Conservation (phyloP, 2,329 filamentous ascomycete species). For the Fusarium marasasianum region DNA sequence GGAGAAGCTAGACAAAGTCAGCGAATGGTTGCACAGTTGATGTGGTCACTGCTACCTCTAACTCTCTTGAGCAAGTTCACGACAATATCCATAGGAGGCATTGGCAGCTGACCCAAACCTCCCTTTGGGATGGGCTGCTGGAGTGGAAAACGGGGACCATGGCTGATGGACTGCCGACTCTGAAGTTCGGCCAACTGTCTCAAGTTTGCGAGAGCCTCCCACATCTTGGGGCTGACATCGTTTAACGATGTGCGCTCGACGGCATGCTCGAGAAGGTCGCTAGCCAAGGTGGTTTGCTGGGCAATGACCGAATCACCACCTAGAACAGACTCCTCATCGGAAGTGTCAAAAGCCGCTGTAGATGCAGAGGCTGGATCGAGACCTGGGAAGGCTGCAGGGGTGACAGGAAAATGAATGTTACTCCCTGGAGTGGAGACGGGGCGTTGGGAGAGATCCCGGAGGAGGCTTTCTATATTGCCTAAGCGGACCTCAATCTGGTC, state of each 20-base stretch:
- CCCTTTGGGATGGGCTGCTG: constrained; percentile 57
- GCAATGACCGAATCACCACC: constrained; percentile 60
- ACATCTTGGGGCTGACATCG: constrained; percentile 60
- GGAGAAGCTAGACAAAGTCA: constrained; percentile 42
- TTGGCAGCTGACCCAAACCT: constrained; percentile 60
- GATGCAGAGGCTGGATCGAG: constrained; percentile 42
- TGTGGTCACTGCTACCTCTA: constrained; percentile 48
- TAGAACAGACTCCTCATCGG: constrained; percentile 54
- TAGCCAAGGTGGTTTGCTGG: constrained; percentile 63
- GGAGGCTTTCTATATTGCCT: constrained; percentile 55
- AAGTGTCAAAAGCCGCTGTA: constrained; percentile 50
- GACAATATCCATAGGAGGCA: constrained; percentile 63
- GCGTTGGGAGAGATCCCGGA: constrained; percentile 50
- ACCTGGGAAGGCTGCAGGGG: constrained; percentile 37
- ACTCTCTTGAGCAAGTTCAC: constrained; percentile 59
- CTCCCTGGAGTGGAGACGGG: constrained; percentile 37
- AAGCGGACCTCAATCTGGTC: constrained; percentile 58
- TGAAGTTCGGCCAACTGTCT: constrained; percentile 64
- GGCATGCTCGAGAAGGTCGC: constrained; percentile 63
- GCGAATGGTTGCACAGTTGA: neutral
- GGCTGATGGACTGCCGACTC: constrained; percentile 51
- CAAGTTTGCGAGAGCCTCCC: constrained; percentile 60
- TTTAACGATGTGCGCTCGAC: constrained; percentile 59
- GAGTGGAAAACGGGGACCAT: constrained; percentile 57
- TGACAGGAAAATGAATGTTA: constrained; percentile 31